These are phyloP conservation scores for Malus hybrid DNA, from an alignment of 331 rosid genomes.

Conservation along the genomic window DNA sequence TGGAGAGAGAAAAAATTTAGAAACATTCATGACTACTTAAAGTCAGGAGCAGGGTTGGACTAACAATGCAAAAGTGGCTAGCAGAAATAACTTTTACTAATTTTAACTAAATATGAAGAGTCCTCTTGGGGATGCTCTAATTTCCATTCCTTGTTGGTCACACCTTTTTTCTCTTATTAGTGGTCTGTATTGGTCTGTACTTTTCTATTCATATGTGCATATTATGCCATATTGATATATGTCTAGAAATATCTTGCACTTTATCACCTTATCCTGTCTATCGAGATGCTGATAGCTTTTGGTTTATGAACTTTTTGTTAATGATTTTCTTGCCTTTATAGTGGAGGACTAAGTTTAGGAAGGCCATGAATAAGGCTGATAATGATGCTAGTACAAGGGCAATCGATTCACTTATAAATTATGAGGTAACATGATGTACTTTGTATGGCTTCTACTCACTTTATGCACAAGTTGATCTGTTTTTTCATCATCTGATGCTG, in stretches of 20 bases:
- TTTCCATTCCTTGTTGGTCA: neutral
- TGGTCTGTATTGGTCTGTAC: neutral
- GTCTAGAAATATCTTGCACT: neutral
- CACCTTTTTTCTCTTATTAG: neutral
- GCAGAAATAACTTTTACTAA: neutral
- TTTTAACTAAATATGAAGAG: neutral
- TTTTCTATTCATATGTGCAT: neutral
- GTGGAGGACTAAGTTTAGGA: slow-evolving; percentile 99
- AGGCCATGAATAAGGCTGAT: slow-evolving; percentile 94
- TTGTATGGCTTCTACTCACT: slow-evolving; percentile 3
- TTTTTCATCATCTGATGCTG: neutral
- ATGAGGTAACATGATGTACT: slow-evolving; percentile 54
- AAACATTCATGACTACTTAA: neutral
- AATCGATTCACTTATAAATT: slow-evolving; percentile 89
- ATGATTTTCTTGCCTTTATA: slow-evolving; percentile 31
- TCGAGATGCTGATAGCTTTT: neutral
- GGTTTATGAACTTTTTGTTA: neutral
- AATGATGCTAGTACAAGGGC: slow-evolving; percentile 87
- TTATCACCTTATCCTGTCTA: neutral
- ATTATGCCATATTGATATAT: neutral
- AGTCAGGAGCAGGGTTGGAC: neutral
- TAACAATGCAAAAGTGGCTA: neutral
- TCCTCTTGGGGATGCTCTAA: neutral
- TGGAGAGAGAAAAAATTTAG: neutral
- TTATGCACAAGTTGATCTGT: neutral